A percentile compares a stretch with the other conserved stretches of the same genome.
Evolutionary conservation across 495 filamentous ascomycete species (phyloP).

Genomic region (Penicillium canariense): DNA sequence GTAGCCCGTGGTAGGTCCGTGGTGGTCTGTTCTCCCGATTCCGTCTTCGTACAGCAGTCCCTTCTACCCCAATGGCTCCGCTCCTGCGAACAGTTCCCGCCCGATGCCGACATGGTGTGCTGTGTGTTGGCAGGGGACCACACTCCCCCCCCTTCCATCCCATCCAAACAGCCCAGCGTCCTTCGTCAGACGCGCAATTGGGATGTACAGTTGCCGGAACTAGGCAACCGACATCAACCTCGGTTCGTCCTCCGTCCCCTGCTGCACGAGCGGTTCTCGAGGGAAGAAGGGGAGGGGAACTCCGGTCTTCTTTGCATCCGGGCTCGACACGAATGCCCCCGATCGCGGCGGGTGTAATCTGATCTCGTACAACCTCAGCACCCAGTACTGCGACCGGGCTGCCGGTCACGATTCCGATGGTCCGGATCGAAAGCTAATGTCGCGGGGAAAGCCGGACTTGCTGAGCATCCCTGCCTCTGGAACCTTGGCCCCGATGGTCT

Average conservation of each 20-base stretch:
- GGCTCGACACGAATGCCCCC: slow-evolving; percentile 11
- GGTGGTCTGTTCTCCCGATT: too few relatives aligned
- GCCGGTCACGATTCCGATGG: slow-evolving; percentile 24
- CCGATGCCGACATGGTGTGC: neutral
- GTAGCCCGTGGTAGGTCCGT: too few relatives aligned
- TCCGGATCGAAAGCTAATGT: slow-evolving; percentile 25
- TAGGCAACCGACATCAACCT: slow-evolving; percentile 16
- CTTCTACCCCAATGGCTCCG: neutral
- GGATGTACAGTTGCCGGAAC: slow-evolving; percentile 23
- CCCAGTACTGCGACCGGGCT: slow-evolving; percentile 14
- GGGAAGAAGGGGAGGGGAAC: neutral
- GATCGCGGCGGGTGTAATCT: slow-evolving; percentile 14
- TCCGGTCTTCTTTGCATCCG: slow-evolving; percentile 6
- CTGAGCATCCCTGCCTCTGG: neutral
- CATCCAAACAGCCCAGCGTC: neutral
- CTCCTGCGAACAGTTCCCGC: neutral
- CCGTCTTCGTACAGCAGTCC: too few relatives aligned
- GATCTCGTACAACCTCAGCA: slow-evolving; percentile 11
- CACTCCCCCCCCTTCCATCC: neutral
- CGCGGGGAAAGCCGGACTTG: slow-evolving; percentile 18
- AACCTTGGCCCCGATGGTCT: neutral
- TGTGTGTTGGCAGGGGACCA: neutral
- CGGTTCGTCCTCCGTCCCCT: neutral
- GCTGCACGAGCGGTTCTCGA: neutral
- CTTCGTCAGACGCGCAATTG: neutral